Evolutionary conservation across 2,329 filamentous ascomycete species (phyloP).

Genomic region (Pseudogymnoascus sp.): DNA sequence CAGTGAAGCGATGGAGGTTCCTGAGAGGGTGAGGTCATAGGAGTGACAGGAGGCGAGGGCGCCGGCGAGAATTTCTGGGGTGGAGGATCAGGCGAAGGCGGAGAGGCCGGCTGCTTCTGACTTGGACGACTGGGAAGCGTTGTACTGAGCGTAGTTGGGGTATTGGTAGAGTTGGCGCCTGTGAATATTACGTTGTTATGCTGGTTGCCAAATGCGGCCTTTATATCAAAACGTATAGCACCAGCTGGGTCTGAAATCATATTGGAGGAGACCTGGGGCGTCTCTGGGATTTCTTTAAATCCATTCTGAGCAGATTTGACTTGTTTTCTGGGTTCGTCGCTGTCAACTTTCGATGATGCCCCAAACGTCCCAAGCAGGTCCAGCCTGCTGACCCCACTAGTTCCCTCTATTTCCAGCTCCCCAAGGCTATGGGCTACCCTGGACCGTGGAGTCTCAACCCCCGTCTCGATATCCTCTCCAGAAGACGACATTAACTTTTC

Average conservation of each 20-base stretch:
- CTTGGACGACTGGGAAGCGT: slow-evolving; percentile 21
- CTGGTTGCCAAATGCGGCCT: neutral
- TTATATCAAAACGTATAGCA: neutral
- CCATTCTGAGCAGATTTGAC: neutral
- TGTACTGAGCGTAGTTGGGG: neutral
- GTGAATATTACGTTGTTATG: neutral
- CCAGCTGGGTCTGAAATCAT: slow-evolving; percentile 9
- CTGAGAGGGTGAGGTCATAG: neutral
- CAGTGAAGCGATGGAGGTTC: slow-evolving; percentile 55
- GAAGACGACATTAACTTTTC: neutral
- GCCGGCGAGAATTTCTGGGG: neutral
- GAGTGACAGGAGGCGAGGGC: neutral
- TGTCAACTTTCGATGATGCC: slow-evolving; percentile 8
- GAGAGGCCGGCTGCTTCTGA: neutral
- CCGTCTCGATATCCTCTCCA: neutral
- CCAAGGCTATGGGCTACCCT: slow-evolving; percentile 30
- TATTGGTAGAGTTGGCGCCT: neutral
- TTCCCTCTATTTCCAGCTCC: slow-evolving; percentile 25
- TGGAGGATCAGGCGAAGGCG: slow-evolving; percentile 22
- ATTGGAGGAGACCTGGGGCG: slow-evolving; percentile 20
- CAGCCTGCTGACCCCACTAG: slow-evolving; percentile 20
- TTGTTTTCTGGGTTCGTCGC: neutral
- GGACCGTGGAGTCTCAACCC: slow-evolving; percentile 22
- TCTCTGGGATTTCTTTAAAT: slow-evolving; percentile 25
- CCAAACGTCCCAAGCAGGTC: slow-evolving; percentile 17